Evolutionary conservation across 2,329 filamentous ascomycete species (phyloP), one percentile per base, ranked within the genome.

Genomic region (Whalleya microplaca): DNA sequence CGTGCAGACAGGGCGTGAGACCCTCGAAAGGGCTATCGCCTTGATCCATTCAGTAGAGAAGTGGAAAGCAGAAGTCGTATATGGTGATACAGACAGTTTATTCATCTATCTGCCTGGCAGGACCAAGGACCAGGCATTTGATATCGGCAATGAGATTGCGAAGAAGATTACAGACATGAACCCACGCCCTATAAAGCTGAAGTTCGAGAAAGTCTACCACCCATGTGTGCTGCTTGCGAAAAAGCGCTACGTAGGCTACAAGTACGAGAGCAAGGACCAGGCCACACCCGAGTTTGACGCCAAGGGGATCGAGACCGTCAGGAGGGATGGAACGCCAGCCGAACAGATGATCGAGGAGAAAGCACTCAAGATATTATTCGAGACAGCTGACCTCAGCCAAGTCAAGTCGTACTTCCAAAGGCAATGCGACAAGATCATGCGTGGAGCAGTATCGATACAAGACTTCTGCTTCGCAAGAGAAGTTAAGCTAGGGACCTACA

Each of bases 161-260:
- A 85, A 90, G 67, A 87, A 88, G 14, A 86, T 99, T 55, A 98
- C 95, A 0, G 84, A 91, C 52, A 89, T 90, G 78, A 99, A 97
- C 68, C 96, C 95, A 2, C 85, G 88, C 1, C 95, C 95, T 0
- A 80, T 99, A 64, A 98, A 96, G 74, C 87, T 99, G 61, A 98
- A 98, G 71, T 97, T 99, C 65, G 95, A 99, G 72, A 99, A 99
- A 67, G 94, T 99, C 1, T 99, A 99, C 73, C 90, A 96, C 62
- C 95, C 96, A 0, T 98, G 94, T 70, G 87, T 98, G 0, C 81
- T 99, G 3, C 82, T 99, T 0, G 92, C 96, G 18, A 99, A 99
- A 78, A 99, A 99, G 71, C 89, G 95, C 53, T 99, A 99, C 66
- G 96, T 98, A 3, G 96, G 96, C 5, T 97, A 96, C 80, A 97